Evolutionary conservation across 1,284 basidiomycete species (phyloP), one percentile per base, ranked within the genome.

Genomic region (Puccinia triticina): DNA sequence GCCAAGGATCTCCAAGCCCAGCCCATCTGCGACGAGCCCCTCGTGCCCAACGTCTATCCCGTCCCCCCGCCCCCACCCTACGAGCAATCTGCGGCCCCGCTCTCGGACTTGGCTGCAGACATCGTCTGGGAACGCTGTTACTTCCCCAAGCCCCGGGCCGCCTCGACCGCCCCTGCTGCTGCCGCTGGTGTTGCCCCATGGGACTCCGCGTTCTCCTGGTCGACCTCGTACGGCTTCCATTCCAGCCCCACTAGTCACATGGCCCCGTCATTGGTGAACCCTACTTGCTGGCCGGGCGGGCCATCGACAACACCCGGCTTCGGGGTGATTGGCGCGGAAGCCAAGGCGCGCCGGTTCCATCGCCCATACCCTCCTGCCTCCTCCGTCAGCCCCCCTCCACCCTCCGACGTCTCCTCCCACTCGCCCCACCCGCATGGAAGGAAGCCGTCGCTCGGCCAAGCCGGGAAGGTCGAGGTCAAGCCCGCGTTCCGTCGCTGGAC

Each of bases 41-140:
- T 73, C 21, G 69, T 81, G 16, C 78, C 78, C 7, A 81, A 43
- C 57, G 59, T 69, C 40, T 81, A 81, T 48, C 78, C 78, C 0
- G 78, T 81, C 1, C 78, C 78, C 29, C 69, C 78, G 3, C 78
- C 69, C 23, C 77, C 77, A 43, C 77, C 77, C 32, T 80, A 80
- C 53, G 67, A 74, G 48, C 67, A 73, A 64, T 81, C 69, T 18
- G 77, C 77, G n/a, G 77, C 77, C 40, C 67, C 67, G 21, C 67
- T 80, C 12, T 43, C 77, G 10, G 77, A 80, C 57, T 57, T 80
- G 55, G 77, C 77, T 8, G 46, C 48, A 16, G 77, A 80, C 55
- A 80, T 80, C 29, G 77, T 80, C 7, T 80, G 77, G 77, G 77
- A 80, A 23, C 46, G 78, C 21, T 74, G 78, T n/a, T 74, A 55